Percentiles rank a stretch among this genome's conserved stretches.
These are phyloP conservation scores for Trametes sanguinea DNA, from an alignment of 768 basidiomycete genomes.

Conservation along the genomic window DNA sequence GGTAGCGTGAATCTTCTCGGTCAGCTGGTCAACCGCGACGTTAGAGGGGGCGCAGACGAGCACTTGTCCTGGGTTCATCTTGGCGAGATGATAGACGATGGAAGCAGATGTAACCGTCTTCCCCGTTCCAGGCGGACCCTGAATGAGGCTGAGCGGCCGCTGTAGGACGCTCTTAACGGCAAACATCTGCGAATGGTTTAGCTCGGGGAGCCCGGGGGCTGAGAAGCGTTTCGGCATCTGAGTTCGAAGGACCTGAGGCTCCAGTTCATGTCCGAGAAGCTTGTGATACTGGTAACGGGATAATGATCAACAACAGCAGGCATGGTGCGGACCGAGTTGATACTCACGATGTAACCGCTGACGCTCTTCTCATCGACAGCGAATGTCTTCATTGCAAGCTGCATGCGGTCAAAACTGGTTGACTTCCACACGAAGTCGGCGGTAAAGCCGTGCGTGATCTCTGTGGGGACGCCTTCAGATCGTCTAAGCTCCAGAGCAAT, in stretches of 20 bases:
- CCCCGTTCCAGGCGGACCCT: constrained; percentile 97
- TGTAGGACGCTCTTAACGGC: constrained; percentile 99
- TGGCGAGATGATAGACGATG: constrained; percentile 96
- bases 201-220: constrained; percentile 94
- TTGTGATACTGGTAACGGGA: constrained; percentile 80
- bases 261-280: constrained; percentile 94
- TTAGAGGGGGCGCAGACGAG: constrained; percentile 99
- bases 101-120: constrained; percentile 99
- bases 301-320: constrained; percentile 7
- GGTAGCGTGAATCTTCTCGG: constrained; percentile 99
- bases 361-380: constrained; percentile 99
- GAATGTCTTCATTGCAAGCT: constrained; percentile 99
- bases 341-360: constrained; percentile 79
- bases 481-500: constrained; percentile 90
- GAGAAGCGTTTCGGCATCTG: constrained; percentile 98
- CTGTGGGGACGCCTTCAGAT: constrained; percentile 90
- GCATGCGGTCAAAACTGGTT: constrained; percentile 99
- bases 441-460: constrained; percentile 91
- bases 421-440: constrained; percentile 99
- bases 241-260: constrained; percentile 86
- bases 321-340: background rate
- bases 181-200: constrained; percentile 99
- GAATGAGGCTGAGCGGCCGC: constrained; percentile 96
- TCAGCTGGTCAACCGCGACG: constrained; percentile 98
- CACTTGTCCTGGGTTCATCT: constrained; percentile 99